These are phyloP conservation scores for Monosporascus sp. DNA, from an alignment of 2,329 filamentous ascomycete genomes.

Conservation along the genomic window DNA sequence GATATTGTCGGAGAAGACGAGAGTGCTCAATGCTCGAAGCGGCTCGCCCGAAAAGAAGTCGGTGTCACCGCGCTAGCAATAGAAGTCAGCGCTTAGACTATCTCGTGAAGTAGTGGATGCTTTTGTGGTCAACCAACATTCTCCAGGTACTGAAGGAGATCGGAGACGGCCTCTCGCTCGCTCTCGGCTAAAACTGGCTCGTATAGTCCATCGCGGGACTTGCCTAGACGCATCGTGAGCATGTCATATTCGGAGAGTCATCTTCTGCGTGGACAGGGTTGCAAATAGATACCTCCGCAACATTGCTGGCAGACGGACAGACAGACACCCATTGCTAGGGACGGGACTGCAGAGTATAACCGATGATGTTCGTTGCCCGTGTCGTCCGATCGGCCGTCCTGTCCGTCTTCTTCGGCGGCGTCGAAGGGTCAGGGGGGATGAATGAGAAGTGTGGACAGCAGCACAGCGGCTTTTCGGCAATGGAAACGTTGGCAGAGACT, in stretches of 20 bases:
- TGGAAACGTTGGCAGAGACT: no score
- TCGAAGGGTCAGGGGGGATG: no score
- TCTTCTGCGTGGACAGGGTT: slow-evolving; percentile 1
- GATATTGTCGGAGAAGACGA: slow-evolving; percentile 98
- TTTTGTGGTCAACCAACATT: slow-evolving; percentile 59
- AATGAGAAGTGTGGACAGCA: no score
- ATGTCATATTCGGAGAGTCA: background rate
- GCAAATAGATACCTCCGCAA: slow-evolving; percentile 27
- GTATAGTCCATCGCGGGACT: slow-evolving; percentile 75
- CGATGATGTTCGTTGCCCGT: slow-evolving; percentile 3
- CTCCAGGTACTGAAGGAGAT: slow-evolving; percentile 91
- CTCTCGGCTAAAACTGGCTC: slow-evolving; percentile 89
- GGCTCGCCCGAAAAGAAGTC: slow-evolving; percentile 98
- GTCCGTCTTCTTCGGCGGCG: no score
- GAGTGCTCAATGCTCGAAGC: slow-evolving; percentile 84
- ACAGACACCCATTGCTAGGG: slow-evolving; percentile 29
- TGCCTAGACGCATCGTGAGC: slow-evolving; percentile 47
- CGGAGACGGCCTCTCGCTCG: slow-evolving; percentile 94
- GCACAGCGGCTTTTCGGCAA: no score
- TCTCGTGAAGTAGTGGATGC: background rate
- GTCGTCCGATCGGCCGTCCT: no score
- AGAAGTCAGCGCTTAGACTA: slow-evolving; percentile 23
- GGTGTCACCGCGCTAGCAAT: slow-evolving; percentile 77
- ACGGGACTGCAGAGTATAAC: slow-evolving; percentile 5
- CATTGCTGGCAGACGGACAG: slow-evolving; percentile 32